A percentile compares a stretch with the other conserved stretches of the same genome.
phyloP scores from a whole-genome alignment of 2,329 filamentous ascomycete genomes.

The Ophiostoma triangulosporum region DNA sequence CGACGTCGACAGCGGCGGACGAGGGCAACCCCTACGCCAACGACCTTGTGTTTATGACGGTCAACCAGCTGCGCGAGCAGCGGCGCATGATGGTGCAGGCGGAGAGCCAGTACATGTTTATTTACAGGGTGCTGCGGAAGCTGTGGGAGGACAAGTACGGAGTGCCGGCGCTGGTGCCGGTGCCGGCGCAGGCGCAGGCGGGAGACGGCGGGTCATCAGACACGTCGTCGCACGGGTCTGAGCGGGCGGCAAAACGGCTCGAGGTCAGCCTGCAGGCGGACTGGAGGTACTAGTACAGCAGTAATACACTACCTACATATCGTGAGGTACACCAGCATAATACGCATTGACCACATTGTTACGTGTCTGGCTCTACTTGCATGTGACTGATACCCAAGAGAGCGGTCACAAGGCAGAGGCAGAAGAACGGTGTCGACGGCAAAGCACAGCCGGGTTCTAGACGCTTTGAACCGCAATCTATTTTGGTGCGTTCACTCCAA shows the following conservation, averaged over 20 bases:
- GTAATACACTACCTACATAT: too few species aligned
- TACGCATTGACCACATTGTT: too few species aligned
- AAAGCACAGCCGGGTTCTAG: too few species aligned
- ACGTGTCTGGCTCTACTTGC: too few species aligned
- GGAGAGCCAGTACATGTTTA: conserved; percentile 68
- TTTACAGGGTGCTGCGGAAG: conserved; percentile 75
- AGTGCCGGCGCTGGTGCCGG: conserved; percentile 14
- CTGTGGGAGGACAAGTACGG: conserved; percentile 56
- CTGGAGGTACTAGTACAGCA: not conserved
- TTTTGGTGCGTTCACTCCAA: too few species aligned
- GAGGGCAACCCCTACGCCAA: not conserved
- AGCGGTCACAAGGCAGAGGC: too few species aligned
- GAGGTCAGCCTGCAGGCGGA: conserved; percentile 35
- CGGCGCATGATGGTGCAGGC: conserved; percentile 93
- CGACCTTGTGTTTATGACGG: conserved; percentile 51
- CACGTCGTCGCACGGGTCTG: conserved; percentile 12
- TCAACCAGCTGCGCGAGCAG: conserved; percentile 72
- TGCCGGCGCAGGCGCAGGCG: not conserved
- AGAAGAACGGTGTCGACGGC: too few species aligned
- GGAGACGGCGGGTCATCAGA: not conserved
- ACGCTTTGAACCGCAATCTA: too few species aligned
- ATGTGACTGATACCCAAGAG: too few species aligned
- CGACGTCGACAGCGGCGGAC: not conserved
- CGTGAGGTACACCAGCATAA: too few species aligned
- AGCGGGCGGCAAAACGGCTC: conserved; percentile 39